A percentile compares a stretch with the other conserved stretches of the same genome.
phyloP scores from a whole-genome alignment of 139 green algal species.

The Gonium pectorale region DNA sequence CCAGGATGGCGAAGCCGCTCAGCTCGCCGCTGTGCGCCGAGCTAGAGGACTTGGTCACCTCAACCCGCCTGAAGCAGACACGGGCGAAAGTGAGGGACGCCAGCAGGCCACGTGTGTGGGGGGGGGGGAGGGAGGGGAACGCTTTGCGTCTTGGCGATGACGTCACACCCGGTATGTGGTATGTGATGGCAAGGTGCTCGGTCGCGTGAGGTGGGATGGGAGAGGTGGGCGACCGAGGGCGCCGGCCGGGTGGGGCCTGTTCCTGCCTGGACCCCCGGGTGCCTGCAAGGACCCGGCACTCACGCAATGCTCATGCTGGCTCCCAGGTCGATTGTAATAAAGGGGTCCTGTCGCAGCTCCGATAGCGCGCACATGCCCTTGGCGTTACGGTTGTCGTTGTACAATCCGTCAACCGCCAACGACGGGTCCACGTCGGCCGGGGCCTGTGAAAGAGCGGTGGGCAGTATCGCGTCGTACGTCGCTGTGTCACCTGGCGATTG shows the following conservation, averaged over 20 bases:
- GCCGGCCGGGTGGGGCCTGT: too few relatives aligned
- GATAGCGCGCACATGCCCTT: conserved; percentile 1
- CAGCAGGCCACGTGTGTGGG: too few relatives aligned
- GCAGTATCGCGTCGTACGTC: too few relatives aligned
- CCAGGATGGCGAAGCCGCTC: not conserved
- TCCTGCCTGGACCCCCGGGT: too few relatives aligned
- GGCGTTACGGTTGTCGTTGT: conserved; percentile 15
- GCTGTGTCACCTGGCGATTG: too few relatives aligned
- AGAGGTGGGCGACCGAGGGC: too few relatives aligned
- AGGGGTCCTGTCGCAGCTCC: not conserved
- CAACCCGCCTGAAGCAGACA: conserved; percentile 37
- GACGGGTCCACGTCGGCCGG: not conserved
- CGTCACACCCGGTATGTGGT: too few relatives aligned
- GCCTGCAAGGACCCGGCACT: not conserved
- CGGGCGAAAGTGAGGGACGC: too few relatives aligned
- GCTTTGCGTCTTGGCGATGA: too few relatives aligned
- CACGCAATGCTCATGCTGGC: not conserved
- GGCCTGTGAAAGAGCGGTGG: not conserved
- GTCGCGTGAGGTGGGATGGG: too few relatives aligned
- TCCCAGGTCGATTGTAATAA: conserved; percentile 10
- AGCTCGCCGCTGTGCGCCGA: not conserved
- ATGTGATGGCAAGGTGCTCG: too few relatives aligned
- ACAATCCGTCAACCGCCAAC: conserved; percentile 39
- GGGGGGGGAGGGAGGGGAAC: too few relatives aligned
- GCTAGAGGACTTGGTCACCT: conserved; percentile 18